Conservation (phyloP, 139 green algal genomes). For the Chlorella sp. region DNA sequence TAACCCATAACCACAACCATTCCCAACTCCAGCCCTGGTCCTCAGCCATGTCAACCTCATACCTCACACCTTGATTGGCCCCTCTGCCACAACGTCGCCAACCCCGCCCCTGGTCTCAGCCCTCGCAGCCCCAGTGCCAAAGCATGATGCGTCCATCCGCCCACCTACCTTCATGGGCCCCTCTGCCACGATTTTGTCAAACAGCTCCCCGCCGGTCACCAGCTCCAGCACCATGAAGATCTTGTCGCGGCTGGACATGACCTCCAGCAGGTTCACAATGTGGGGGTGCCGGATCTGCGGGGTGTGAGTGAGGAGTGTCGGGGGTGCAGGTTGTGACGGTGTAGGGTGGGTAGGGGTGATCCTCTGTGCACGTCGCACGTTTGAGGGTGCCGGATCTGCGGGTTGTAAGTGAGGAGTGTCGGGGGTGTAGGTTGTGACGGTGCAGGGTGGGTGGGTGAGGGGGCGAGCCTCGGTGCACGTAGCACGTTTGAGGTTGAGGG, state of each 20-base stretch:
- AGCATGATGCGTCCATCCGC: neutral
- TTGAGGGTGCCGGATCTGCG: constrained; percentile 65
- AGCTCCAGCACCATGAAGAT: constrained; percentile 86
- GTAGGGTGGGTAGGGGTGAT: no score
- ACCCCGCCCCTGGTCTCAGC: no score
- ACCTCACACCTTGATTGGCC: no score
- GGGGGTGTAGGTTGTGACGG: neutral
- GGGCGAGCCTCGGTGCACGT: no score
- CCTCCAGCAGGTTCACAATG: constrained; percentile 77
- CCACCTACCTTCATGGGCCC: constrained; percentile 57
- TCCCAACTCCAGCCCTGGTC: no score
- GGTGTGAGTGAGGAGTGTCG: neutral
- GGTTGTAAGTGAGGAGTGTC: no score
- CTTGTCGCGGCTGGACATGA: constrained; percentile 69
- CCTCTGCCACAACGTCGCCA: no score
- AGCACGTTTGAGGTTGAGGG: constrained; percentile 71
- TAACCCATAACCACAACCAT: no score
- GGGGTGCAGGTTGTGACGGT: neutral
- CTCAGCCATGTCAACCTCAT: no score
- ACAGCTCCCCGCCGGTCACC: constrained; percentile 78
- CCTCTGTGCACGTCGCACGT: constrained; percentile 76
- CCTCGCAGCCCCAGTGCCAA: no score
- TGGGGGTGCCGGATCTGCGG: constrained; percentile 65
- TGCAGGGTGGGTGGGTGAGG: no score
- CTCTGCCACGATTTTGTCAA: constrained; percentile 69